Evolutionary conservation across 2,329 filamentous ascomycete species (phyloP), one percentile per base, ranked within the genome.

Genomic region (Fusarium pininemorale): DNA sequence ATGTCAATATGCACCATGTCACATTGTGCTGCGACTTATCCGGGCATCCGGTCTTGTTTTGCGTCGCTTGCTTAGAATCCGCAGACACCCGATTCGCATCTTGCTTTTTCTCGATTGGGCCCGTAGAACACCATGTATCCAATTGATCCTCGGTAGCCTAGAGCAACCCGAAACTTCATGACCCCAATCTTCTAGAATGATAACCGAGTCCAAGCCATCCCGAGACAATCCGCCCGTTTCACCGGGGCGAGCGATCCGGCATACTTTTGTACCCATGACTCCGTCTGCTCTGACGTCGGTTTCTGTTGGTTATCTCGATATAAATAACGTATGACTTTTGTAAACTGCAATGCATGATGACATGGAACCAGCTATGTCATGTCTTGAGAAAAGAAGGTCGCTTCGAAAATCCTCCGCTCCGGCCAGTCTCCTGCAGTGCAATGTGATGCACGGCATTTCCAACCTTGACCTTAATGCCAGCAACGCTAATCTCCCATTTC

Each of bases 391-490:
- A 69, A 20, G 38, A 61, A 13, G 64, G 24, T 8, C 60, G 45
- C 47, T 60, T 59, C 10, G 47, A 60, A 24, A 42, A 28, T 20
- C 38, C 26, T 38, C 42, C 51, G 8, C 55, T 35, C 56, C 48
- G 62, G 24, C 66, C 66, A 26, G 53, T 42, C 10, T 66, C 51
- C 13, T 68, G 59, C 60, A 90, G 76, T 30, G 81, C 72, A 10
- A 91, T 79, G 63, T 86, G 85, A 14, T 85, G 89, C 24, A 95
- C 88, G 22, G 86, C 82, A 77, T 95, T 95, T 11, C 93, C 93
- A 78, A 95, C 90, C 83, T 95, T 95, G 39, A 86, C 88, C 82
- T 95, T 95, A 72, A 96, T 82, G 14, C 87, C 88, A 13, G 87
- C 82, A 54, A 94, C 90, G 3, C 72, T 81, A 45, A 95, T 83